Evolutionary conservation across 1,284 basidiomycete genomes (phyloP), one percentile per base, ranked within the genome.

Genomic region (Cystobasidiaceae sp.): DNA sequence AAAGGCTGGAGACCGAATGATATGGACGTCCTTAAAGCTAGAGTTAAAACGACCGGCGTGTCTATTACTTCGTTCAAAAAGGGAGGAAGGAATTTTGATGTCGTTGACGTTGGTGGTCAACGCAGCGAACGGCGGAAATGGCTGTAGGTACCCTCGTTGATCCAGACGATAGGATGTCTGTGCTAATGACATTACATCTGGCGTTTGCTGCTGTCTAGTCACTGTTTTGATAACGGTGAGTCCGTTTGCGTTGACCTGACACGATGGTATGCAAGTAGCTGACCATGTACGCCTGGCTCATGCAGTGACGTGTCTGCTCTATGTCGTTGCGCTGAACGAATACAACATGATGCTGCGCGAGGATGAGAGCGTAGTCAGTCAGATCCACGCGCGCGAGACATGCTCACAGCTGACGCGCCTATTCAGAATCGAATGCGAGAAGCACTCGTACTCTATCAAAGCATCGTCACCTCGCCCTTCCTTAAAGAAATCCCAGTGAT

Each of bases 401-500:
- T 39, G 34, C 15, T 11, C n/a, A 15, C 33, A 17, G 23, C 37
- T 0, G 15, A 3, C 3, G 4, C 21, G 9, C 51, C 8, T n/a
- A 8, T 5, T 30, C 27, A 64, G 61, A 66, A 61, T 45, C 55
- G 59, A 33, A 49, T 67, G 65, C 49, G 19, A 13, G 65, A 67
- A 55, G 56, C 63, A 7, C 39, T 64, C 19, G 41, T 61, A 25
- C 62, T 68, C 3, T 68, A 66, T 39, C 67, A 71, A 28, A 70
- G 68, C 67, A 72, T 70, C 37, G 93, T 90, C 80, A 96, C 97
- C 77, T 92, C 89, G 45, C 83, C 91, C 71, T 91, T 91, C 90
- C 94, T 96, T 79, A 85, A 87, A 75, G 83, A 87, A 69, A 92
- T 91, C 0, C 91, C 90, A 3, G 89, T 97, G 66, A 94, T 97